Evolutionary conservation across 352 stramenopile species (phyloP).

Genomic region (Phytopythium mirpurense): DNA sequence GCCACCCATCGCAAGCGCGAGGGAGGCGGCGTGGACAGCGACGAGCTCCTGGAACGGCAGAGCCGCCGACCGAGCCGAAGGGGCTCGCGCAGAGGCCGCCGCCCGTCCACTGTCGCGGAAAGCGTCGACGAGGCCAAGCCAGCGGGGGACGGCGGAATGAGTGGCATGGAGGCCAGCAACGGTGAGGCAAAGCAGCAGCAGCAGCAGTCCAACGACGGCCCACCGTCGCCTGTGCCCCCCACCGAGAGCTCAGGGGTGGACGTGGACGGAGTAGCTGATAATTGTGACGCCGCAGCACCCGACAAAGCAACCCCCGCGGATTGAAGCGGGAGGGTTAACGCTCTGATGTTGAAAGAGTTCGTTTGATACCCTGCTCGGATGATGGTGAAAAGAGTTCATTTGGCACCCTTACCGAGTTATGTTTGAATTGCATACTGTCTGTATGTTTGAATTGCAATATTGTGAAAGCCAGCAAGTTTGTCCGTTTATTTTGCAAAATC

Average conservation of each 20-base stretch:
- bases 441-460: no score
- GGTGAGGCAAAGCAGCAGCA: background rate
- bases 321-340: no score
- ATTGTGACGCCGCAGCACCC: no score
- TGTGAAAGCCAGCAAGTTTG: no score
- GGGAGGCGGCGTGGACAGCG: background rate
- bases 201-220: background rate
- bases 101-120: background rate
- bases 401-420: no score
- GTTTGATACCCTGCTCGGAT: no score
- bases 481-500: no score
- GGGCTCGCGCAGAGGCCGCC: background rate
- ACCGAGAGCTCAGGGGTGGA: background rate
- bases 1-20: conserved; percentile 21
- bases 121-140: background rate
- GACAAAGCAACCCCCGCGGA: no score
- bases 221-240: background rate
- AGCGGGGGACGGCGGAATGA: background rate
- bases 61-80: background rate
- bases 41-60: background rate
- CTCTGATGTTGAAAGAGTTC: no score
- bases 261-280: no score
- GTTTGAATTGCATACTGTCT: no score
- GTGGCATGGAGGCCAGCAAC: background rate
- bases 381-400: no score